phyloP scores from a whole-genome alignment of 2,329 filamentous ascomycete genomes.

The Aureobasidium melanogenum region DNA sequence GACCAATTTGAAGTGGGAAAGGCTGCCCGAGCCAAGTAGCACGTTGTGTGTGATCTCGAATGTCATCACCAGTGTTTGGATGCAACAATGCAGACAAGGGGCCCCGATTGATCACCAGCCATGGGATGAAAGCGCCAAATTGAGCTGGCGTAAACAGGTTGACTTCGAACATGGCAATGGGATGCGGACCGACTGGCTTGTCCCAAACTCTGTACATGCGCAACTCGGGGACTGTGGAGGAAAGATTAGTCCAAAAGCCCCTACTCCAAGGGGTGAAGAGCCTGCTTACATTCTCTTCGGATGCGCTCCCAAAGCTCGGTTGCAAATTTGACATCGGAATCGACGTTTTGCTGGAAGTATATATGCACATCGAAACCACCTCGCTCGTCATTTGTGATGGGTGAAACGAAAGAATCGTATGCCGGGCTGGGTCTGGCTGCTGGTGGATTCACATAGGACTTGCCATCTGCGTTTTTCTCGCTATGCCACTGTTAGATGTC shows the following conservation, averaged over 20 bases:
- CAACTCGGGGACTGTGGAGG: slow-evolving; percentile 63
- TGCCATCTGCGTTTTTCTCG: slow-evolving; percentile 62
- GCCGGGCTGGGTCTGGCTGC: slow-evolving; percentile 51
- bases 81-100: slow-evolving; percentile 72
- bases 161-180: slow-evolving; percentile 84
- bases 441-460: slow-evolving; percentile 62
- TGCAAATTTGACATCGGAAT: slow-evolving; percentile 58
- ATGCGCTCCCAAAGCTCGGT: slow-evolving; percentile 68
- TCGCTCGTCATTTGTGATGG: slow-evolving; percentile 54
- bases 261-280: background rate
- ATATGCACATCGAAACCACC: slow-evolving; percentile 84
- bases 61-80: slow-evolving; percentile 64
- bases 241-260: background rate
- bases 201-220: slow-evolving; percentile 75
- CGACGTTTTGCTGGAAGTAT: slow-evolving; percentile 62
- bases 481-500: slow-evolving; percentile 23
- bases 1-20: slow-evolving; percentile 49
- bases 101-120: slow-evolving; percentile 74
- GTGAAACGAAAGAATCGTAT: slow-evolving; percentile 61
- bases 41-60: slow-evolving; percentile 56
- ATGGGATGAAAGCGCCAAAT: slow-evolving; percentile 81
- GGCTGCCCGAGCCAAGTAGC: slow-evolving; percentile 68
- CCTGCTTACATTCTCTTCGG: slow-evolving; percentile 61
- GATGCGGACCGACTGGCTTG: slow-evolving; percentile 70
- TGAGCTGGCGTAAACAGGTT: slow-evolving; percentile 76